These are phyloP conservation scores for Populus deltoides DNA, from an alignment of 345 rosid species.

Conservation along the genomic window DNA sequence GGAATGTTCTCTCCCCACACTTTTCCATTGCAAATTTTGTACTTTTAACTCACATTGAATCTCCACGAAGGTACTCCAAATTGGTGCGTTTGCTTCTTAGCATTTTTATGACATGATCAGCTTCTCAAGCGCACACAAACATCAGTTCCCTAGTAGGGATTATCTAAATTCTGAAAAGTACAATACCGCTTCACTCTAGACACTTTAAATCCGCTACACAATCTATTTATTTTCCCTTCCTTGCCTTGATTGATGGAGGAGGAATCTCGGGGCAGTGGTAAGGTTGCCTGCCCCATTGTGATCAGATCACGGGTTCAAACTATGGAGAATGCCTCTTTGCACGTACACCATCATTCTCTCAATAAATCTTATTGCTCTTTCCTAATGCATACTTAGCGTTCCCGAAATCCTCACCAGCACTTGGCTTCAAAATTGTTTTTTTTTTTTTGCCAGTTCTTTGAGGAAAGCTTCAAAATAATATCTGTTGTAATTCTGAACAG, in stretches of 20 bases:
- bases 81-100: neutral
- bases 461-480: neutral
- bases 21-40: neutral
- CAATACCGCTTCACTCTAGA: neutral
- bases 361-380: neutral
- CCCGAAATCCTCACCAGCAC: neutral
- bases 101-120: neutral
- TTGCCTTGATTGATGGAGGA: neutral
- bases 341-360: neutral
- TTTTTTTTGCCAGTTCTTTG: neutral
- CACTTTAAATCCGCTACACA: neutral
- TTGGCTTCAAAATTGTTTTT: neutral
- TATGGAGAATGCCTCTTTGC: neutral
- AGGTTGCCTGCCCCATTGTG: neutral
- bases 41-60: neutral
- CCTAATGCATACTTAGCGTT: neutral
- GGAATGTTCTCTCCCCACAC: neutral
- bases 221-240: neutral
- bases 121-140: neutral
- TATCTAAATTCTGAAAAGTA: neutral
- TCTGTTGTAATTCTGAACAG: constrained; percentile 34
- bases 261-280: neutral
- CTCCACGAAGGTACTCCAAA: neutral
- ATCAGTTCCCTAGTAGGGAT: neutral
- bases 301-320: neutral